Evolutionary conservation across 169 alveolate species (phyloP), one percentile per base, ranked within the genome.

Genomic region (Eimeria acervulina): DNA sequence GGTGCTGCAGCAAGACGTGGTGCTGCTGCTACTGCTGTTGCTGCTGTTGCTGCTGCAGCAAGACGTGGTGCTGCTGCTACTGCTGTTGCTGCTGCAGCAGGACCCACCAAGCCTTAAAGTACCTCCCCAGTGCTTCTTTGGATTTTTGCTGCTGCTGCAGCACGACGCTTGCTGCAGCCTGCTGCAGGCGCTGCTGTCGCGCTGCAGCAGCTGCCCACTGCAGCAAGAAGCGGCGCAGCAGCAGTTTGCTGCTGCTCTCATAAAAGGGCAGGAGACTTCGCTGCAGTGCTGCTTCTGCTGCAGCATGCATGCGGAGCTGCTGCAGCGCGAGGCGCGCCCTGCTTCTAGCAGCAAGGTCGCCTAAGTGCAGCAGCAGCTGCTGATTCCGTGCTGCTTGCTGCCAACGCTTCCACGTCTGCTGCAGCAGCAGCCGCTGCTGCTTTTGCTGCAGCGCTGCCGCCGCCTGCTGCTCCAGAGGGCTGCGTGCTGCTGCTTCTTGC

Each of bases 141-240:
- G 70, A 26, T 15, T 1, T 42, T 0, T 51, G 90, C 70, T 81
- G 51, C 42, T 47, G 66, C 70, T 15, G 66, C 90, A n/a, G 90
- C 66, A 47, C 38, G 13, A 51, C 70, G 17, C 21, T 81, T 7
- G 90, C 90, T 44, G 90, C 90, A 26, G 90, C 90, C 47, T 81
- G 90, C 90, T 81, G 90, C 90, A 81, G 68, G 47, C 21, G 90
- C 90, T 81, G 90, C 90, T 81, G 68, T 26, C 68, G 90, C 26
- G 31, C 51, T 28, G 90, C 90, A 26, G 90, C 90, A 42, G 66
- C 66, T 6, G 70, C 38, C 90, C 90, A 81, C 68, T 21, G 90
- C 19, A 19, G 70, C 33, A 26, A 51, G 47, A 12, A 59, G 68
- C 68, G 68, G 0, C 68, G 68, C 68, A 59, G 68, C 68, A 59